Evolutionary conservation across 192 early-diverging fungal species (phyloP), one percentile per base, ranked within the genome.

Genomic region (Rhizoclosmatium sp.): DNA sequence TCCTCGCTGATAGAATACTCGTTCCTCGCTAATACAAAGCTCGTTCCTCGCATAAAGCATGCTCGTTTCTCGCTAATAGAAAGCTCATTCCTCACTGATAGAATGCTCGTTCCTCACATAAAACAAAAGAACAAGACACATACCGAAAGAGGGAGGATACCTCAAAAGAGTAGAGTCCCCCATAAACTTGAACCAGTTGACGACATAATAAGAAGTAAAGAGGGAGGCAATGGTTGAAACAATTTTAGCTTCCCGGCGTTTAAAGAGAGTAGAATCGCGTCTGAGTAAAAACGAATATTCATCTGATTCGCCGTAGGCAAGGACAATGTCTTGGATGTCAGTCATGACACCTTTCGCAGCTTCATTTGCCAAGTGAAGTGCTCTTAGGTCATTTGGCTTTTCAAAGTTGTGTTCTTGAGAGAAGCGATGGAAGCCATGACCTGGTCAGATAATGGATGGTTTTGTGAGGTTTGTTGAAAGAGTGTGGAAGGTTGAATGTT

Each of bases 351-450:
- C 54, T 10, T 47, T 21, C 19, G 83, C 83, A 23, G 91, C 93
- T 21, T 88, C 86, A 79, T 95, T 95, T 93, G 95, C 96, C 47
- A 97, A 82, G 54, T 92, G 80, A 54, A 97, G 88, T 4, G 93
- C 94, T 86, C 92, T 47, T 85, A 84, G 76, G 93, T 97, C 96
- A 94, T 98, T 80, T 92, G 85, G 74, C 78, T 87, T 87, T 2
- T 39, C 65, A 59, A 85, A 87, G 2, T 90, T 80, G 77, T 91
- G 82, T 69, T 93, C 94, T 80, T 94, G 92, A 66, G 95, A 93
- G 85, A 99, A 99, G 69, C 93, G 90, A 83, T 94, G 95, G 85
- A 94, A 99, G 64, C 92, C 89, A 72, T 94, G 92, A 5, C 97
- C 97, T 75, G 23, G n/a, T 9, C 16, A n/a, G 10, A 9, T 12